phyloP scores from a whole-genome alignment of 805 yeast species.

The Candida suzukii region DNA sequence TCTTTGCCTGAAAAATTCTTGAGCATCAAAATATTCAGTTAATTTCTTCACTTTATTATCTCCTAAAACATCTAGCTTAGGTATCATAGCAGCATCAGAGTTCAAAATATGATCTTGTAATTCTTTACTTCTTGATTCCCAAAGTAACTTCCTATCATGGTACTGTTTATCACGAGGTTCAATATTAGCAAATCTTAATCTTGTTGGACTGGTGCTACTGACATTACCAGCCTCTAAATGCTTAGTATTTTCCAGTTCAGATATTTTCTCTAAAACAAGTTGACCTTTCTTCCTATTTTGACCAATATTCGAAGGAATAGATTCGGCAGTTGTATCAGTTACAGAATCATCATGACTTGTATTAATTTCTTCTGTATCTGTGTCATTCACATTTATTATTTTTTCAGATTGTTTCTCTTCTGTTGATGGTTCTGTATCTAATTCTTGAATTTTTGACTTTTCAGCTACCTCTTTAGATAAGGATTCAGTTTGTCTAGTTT shows the following conservation, averaged over 20 bases:
- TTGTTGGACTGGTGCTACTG: neutral
- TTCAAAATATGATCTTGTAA: slow-evolving; percentile 14
- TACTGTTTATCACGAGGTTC: neutral
- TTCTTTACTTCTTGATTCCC: slow-evolving; percentile 17
- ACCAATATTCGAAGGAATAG: neutral
- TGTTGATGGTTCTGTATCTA: slow-evolving; percentile 1
- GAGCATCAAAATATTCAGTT: slow-evolving; percentile 66
- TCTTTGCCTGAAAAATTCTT: slow-evolving; percentile 83
- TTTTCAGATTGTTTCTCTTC: slow-evolving; percentile 2
- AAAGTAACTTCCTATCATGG: slow-evolving; percentile 11
- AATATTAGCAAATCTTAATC: neutral
- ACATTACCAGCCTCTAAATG: neutral
- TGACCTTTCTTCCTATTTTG: slow-evolving; percentile 10
- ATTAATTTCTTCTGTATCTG: neutral
- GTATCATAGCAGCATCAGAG: slow-evolving; percentile 9
- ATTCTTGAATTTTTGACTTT: slow-evolving; percentile 7
- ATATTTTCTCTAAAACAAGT: slow-evolving; percentile 16
- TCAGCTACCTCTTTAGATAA: slow-evolving; percentile 16
- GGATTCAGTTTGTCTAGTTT: slow-evolving; percentile 23
- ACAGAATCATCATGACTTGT: neutral
- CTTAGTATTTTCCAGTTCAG: slow-evolving; percentile 9
- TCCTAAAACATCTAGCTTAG: slow-evolving; percentile 9
- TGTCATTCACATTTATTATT: neutral
- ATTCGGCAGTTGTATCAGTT: neutral
- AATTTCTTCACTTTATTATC: slow-evolving; percentile 52